phyloP scores from a whole-genome alignment of 345 rosid genomes.

The Bretschneidera sinensis region DNA sequence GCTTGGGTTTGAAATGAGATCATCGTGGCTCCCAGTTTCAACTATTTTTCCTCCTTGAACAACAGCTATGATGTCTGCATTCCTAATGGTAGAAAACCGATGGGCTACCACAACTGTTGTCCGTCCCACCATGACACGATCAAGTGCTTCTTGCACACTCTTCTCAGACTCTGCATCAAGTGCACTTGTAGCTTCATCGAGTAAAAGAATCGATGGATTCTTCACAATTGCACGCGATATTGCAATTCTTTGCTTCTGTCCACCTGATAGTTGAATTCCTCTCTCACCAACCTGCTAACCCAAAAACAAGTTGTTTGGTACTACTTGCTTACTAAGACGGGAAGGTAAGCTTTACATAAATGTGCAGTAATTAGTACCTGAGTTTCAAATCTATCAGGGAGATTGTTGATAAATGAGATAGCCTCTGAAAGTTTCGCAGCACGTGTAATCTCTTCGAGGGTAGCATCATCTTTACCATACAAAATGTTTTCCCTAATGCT shows the following conservation, averaged over 20 bases:
- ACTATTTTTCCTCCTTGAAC: conserved; percentile 75
- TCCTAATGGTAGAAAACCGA: conserved; percentile 82
- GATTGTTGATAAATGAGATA: conserved; percentile 69
- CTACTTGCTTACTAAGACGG: background rate
- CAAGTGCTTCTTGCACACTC: conserved; percentile 93
- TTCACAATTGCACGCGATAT: conserved; percentile 86
- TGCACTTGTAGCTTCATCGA: conserved; percentile 98
- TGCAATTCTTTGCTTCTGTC: conserved; percentile 95
- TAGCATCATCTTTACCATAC: conserved; percentile 83
- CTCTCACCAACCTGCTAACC: conserved; percentile 78
- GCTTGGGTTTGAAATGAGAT: conserved; percentile 56
- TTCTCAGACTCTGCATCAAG: conserved; percentile 92
- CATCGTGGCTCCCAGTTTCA: conserved; percentile 88
- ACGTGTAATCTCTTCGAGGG: conserved; percentile 52
- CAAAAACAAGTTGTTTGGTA: background rate
- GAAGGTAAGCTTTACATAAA: background rate
- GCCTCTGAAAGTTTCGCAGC: conserved; percentile 95
- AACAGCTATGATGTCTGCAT: conserved; percentile 84
- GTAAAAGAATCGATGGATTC: conserved; percentile 79
- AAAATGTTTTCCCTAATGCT: conserved; percentile 81
- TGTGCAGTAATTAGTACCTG: conserved; percentile 75
- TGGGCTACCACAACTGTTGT: conserved; percentile 91
- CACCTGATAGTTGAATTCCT: conserved; percentile 90
- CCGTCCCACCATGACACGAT: conserved; percentile 91
- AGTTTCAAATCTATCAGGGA: conserved; percentile 88